A percentile compares a stretch with the other conserved stretches of the same genome.
These are phyloP conservation scores for Exobasidium rhododendri DNA, from an alignment of 1,284 basidiomycete species.

Conservation along the genomic window DNA sequence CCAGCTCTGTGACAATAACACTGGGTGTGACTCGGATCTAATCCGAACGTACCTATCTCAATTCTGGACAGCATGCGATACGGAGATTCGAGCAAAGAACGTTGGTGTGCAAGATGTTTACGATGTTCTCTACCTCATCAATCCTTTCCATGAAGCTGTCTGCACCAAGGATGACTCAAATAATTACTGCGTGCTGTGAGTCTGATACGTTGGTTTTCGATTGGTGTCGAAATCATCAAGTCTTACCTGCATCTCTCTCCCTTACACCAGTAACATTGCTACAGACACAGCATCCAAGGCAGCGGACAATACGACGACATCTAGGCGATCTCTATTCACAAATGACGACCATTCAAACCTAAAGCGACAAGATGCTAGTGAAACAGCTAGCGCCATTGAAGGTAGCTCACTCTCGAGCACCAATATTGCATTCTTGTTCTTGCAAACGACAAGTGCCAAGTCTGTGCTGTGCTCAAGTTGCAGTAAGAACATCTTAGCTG, in stretches of 20 bases:
- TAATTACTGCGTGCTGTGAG: slow-evolving; percentile 32
- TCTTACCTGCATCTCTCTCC: too few relatives aligned
- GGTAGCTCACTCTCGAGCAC: neutral
- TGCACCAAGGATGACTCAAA: slow-evolving; percentile 35
- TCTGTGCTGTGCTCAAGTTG: slow-evolving; percentile 43
- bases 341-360: neutral
- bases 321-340: neutral
- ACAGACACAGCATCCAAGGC: slow-evolving; percentile 7
- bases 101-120: slow-evolving; percentile 32
- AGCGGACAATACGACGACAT: neutral
- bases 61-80: slow-evolving; percentile 36
- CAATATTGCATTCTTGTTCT: slow-evolving; percentile 48
- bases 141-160: slow-evolving; percentile 39
- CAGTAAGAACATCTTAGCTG: slow-evolving; percentile 38
- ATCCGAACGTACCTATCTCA: slow-evolving; percentile 31
- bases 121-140: slow-evolving; percentile 48
- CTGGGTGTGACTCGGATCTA: slow-evolving; percentile 32
- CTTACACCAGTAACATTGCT: slow-evolving; percentile 11
- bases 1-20: slow-evolving; percentile 27
- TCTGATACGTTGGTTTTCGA: slow-evolving; percentile 1
- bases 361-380: slow-evolving; percentile 1
- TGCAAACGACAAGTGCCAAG: slow-evolving; percentile 30
- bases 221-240: too few relatives aligned
- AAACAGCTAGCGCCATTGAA: slow-evolving; percentile 7
- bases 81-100: slow-evolving; percentile 32